A percentile compares a stretch with the other conserved stretches of the same genome.
Evolutionary conservation across 495 filamentous ascomycete species (phyloP).

Genomic region (Daldinia caldariorum): DNA sequence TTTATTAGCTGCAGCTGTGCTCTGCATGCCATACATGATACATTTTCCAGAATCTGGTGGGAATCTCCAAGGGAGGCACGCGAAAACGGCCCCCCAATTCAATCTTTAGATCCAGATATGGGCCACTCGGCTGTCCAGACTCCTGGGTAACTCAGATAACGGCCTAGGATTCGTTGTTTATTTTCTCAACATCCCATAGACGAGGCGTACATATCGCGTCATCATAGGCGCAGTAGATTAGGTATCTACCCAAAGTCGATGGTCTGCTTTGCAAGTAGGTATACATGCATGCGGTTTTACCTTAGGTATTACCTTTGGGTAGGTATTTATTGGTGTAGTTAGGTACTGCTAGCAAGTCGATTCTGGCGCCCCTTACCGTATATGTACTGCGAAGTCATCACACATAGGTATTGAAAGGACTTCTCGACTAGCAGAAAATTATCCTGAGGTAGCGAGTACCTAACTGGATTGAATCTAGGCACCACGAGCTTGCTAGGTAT

Average conservation of each 20-base stretch:
- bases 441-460: background rate
- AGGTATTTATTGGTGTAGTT: background rate
- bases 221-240: background rate
- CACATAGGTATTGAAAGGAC: background rate
- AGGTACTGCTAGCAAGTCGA: background rate
- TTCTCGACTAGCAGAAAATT: background rate
- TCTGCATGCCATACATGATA: conserved; percentile 46
- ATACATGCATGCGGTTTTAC: background rate
- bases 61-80: conserved; percentile 41
- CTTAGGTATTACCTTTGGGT: background rate
- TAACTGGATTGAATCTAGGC: background rate
- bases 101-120: conserved; percentile 47
- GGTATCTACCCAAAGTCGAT: background rate
- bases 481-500: background rate
- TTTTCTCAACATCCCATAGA: conserved; percentile 20
- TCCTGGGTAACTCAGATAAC: conserved; percentile 42
- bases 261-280: background rate
- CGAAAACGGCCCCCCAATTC: conserved; percentile 34
- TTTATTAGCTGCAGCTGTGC: conserved; percentile 44
- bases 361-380: background rate
- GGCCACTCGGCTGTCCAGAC: conserved; percentile 43
- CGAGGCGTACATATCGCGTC: conserved; percentile 18
- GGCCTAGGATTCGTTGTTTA: conserved; percentile 22
- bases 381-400: background rate
- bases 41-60: conserved; percentile 40